These are phyloP conservation scores for Aspergillus japonicus DNA, from an alignment of 2,329 filamentous ascomycete genomes.

Conservation along the genomic window DNA sequence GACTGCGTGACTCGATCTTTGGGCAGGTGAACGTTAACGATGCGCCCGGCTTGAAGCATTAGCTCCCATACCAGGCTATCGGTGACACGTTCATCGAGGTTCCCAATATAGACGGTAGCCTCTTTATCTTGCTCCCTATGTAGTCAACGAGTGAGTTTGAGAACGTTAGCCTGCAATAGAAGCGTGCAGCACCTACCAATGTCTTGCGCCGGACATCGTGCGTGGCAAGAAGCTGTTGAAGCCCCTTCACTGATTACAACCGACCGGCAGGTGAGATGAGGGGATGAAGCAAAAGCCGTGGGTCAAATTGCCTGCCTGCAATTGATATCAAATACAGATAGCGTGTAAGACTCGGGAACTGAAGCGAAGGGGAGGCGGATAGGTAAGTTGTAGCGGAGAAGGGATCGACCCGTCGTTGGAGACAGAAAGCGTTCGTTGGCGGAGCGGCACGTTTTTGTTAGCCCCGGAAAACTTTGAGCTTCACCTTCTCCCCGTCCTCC, in stretches of 20 bases:
- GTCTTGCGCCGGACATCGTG: constrained; percentile 68
- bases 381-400: not conserved
- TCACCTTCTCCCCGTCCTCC: constrained; percentile 18
- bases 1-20: constrained; percentile 96
- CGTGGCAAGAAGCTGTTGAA: constrained; percentile 4
- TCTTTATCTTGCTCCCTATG: constrained; percentile 96
- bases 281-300: not conserved
- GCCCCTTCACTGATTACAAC: not conserved
- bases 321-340: not conserved
- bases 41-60: constrained; percentile 95
- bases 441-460: constrained; percentile 20
- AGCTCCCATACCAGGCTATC: constrained; percentile 93
- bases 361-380: not conserved
- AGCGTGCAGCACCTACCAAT: constrained; percentile 60
- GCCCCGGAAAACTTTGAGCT: constrained; percentile 34
- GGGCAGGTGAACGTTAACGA: constrained; percentile 96
- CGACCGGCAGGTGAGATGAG: not conserved
- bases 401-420: constrained; percentile 2
- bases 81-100: constrained; percentile 93
- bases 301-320: not conserved
- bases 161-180: not conserved
- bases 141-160: constrained; percentile 16
- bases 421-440: constrained; percentile 12
- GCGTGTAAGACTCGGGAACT: too few relatives aligned
- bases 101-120: constrained; percentile 95